Evolutionary conservation across 192 early-diverging fungal species (phyloP).

Genomic region (Coemansia aciculifera): DNA sequence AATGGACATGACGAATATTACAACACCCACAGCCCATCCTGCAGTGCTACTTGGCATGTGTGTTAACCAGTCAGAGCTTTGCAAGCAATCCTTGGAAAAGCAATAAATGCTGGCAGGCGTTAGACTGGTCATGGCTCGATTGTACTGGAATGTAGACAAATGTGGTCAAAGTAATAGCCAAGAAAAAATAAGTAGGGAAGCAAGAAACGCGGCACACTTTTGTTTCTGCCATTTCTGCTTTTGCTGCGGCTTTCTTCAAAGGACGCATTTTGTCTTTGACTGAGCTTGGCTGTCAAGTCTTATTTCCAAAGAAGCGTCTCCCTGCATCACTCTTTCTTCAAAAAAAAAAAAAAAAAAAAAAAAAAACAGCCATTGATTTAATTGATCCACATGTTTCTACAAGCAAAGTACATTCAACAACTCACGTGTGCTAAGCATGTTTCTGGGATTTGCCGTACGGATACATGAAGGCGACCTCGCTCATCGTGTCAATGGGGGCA

Average conservation of each 20-base stretch:
- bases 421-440: no score
- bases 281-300: neutral
- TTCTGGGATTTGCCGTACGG: no score
- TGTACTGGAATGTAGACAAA: neutral
- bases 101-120: conserved; percentile 10
- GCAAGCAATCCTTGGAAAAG: conserved; percentile 9
- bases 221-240: neutral
- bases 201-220: neutral
- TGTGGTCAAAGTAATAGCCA: neutral
- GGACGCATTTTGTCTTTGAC: neutral
- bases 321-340: neutral
- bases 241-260: neutral
- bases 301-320: neutral
- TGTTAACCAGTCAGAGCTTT: conserved; percentile 24
- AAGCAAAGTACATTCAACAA: no score
- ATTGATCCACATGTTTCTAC: no score
- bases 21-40: conserved; percentile 19
- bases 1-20: neutral
- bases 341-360: neutral
- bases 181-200: neutral
- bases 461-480: no score
- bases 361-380: no score
- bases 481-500: no score
- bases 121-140: neutral
- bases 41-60: conserved; percentile 15